A percentile compares a stretch with the other conserved stretches of the same genome.
phyloP scores from a whole-genome alignment of 306 rosid species.

The Vicia sativa region DNA sequence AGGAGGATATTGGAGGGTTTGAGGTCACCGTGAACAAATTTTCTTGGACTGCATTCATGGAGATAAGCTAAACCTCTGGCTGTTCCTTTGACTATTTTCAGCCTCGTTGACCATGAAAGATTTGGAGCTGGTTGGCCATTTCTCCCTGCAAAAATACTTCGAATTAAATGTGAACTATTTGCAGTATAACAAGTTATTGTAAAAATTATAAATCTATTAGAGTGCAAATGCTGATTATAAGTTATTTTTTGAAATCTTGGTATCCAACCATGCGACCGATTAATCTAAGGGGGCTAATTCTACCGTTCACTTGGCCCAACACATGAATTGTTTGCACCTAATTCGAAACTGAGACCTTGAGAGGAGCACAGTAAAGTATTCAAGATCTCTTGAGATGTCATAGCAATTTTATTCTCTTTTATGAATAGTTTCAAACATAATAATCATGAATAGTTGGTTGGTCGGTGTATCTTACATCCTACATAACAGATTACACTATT shows the following conservation, averaged over 20 bases:
- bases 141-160: conserved; percentile 54
- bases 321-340: too few relatives aligned
- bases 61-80: conserved; percentile 94
- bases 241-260: background rate
- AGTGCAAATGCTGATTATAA: conserved; percentile 29
- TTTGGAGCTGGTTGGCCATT: conserved; percentile 72
- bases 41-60: conserved; percentile 97
- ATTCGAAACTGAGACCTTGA: too few relatives aligned
- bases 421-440: conserved; percentile 18
- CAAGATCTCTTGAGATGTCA: conserved; percentile 18
- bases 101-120: conserved; percentile 84
- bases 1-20: conserved; percentile 95
- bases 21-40: conserved; percentile 92
- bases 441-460: background rate
- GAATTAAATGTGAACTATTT: conserved; percentile 25
- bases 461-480: conserved; percentile 11
- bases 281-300: too few relatives aligned
- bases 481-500: conserved; percentile 4
- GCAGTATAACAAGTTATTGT: conserved; percentile 10
- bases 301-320: too few relatives aligned
- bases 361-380: background rate
- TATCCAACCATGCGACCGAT: too few relatives aligned
- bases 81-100: conserved; percentile 77
- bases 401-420: conserved; percentile 11
- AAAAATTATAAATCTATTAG: conserved; percentile 29